phyloP scores from a whole-genome alignment of 2,329 filamentous ascomycete genomes.

The Aquanectria penicillioides region DNA sequence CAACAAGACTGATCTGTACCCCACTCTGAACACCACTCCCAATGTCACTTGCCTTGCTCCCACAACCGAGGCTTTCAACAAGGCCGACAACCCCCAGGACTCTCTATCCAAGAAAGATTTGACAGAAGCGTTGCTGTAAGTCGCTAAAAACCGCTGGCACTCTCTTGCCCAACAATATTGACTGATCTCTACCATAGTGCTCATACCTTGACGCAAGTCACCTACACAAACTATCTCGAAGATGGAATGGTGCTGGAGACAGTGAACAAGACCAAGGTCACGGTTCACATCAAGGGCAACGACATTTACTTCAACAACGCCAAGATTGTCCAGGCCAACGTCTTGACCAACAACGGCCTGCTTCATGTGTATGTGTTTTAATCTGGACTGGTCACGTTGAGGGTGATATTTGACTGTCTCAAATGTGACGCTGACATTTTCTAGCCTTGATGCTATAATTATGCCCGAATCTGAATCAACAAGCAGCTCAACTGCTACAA shows the following conservation, averaged over 20 bases:
- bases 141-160: accelerated
- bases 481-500: background rate
- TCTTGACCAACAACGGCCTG: slow-evolving; percentile 35
- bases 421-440: background rate
- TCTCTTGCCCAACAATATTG: background rate
- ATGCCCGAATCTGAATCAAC: background rate
- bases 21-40: slow-evolving; percentile 23
- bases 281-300: slow-evolving; percentile 21
- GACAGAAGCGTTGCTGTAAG: slow-evolving; percentile 24
- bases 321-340: slow-evolving; percentile 34
- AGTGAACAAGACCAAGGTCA: slow-evolving; percentile 27
- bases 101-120: slow-evolving; percentile 22
- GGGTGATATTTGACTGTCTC: no score
- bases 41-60: slow-evolving; percentile 38
- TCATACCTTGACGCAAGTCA: slow-evolving; percentile 32
- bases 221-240: slow-evolving; percentile 27
- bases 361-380: slow-evolving; percentile 30
- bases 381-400: background rate
- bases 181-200: background rate
- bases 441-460: slow-evolving; percentile 11
- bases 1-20: slow-evolving; percentile 26
- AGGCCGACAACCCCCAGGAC: slow-evolving; percentile 25
- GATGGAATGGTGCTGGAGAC: slow-evolving; percentile 31
- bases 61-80: slow-evolving; percentile 27
- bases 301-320: slow-evolving; percentile 39